Evolutionary conservation across 2,329 filamentous ascomycete genomes (phyloP).

Genomic region (Trichocomaceae sp.): DNA sequence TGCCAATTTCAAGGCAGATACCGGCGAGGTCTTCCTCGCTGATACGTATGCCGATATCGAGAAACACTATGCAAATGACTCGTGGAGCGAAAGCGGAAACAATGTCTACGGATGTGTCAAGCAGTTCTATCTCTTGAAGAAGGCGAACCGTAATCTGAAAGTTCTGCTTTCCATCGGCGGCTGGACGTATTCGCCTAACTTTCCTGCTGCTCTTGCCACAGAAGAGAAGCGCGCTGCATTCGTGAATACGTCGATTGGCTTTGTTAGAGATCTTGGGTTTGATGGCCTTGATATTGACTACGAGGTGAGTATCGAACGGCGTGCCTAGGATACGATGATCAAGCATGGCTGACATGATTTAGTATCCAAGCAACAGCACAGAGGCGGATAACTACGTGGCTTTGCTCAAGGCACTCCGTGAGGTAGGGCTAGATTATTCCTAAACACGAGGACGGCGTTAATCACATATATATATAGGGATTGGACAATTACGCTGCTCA

Average conservation of each 20-base stretch:
- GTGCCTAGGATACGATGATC: no score
- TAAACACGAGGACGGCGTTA: neutral
- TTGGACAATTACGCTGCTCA: slow-evolving; percentile 40
- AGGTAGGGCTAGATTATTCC: neutral
- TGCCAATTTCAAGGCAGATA: slow-evolving; percentile 72
- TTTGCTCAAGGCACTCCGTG: slow-evolving; percentile 29
- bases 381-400: slow-evolving; percentile 32
- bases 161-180: slow-evolving; percentile 77
- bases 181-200: slow-evolving; percentile 71
- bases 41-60: slow-evolving; percentile 64
- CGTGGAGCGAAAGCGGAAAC: slow-evolving; percentile 58
- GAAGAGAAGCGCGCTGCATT: slow-evolving; percentile 56
- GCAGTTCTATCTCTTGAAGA: slow-evolving; percentile 53
- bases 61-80: slow-evolving; percentile 64
- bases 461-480: slow-evolving; percentile 34
- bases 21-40: slow-evolving; percentile 70
- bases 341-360: no score
- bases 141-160: slow-evolving; percentile 69
- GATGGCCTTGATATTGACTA: slow-evolving; percentile 41
- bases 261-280: slow-evolving; percentile 73
- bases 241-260: slow-evolving; percentile 60
- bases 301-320: slow-evolving; percentile 26
- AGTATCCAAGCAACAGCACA: slow-evolving; percentile 23
- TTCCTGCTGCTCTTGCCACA: slow-evolving; percentile 59
- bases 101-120: slow-evolving; percentile 64